Percentiles rank a stretch among this genome's conserved stretches.
Conservation (phyloP, 805 yeast genomes). For the Kodamaea jinghongensis region DNA sequence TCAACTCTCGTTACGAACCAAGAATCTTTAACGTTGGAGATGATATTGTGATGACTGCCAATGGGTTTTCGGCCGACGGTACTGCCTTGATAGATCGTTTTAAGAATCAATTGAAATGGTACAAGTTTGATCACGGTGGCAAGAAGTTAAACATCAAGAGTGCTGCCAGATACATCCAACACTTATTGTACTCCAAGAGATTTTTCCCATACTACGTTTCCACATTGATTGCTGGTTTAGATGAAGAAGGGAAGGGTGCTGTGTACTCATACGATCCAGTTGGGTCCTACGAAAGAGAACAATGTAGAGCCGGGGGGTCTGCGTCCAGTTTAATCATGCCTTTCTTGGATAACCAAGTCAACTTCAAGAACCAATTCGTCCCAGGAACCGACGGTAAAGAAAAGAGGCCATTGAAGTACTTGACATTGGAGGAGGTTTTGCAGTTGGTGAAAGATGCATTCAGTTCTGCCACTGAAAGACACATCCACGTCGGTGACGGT, state of each 20-base stretch:
- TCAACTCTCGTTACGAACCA: conserved; percentile 89
- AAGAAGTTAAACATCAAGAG: conserved; percentile 64
- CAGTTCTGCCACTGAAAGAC: conserved; percentile 95
- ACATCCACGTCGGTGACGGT: conserved; percentile 97
- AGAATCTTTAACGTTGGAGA: conserved; percentile 89
- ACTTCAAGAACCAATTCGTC: conserved; percentile 83
- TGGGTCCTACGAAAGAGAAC: conserved; percentile 96
- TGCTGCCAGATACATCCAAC: conserved; percentile 90
- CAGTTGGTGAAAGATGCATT: conserved; percentile 90
- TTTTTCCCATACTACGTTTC: conserved; percentile 96
- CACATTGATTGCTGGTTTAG: conserved; percentile 92
- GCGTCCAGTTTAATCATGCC: conserved; percentile 97
- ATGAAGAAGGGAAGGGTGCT: conserved; percentile 88
- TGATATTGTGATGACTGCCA: conserved; percentile 81
- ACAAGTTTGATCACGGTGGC: conserved; percentile 79
- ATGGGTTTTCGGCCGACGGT: conserved; percentile 96
- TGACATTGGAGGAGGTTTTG: conserved; percentile 81
- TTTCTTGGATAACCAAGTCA: conserved; percentile 94
- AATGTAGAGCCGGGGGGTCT: conserved; percentile 97
- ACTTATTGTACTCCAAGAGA: conserved; percentile 85
- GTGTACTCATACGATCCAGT: conserved; percentile 97
- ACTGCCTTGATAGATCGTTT: conserved; percentile 77
- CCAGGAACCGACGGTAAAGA: conserved; percentile 71
- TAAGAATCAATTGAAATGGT: conserved; percentile 76
- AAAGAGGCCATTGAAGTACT: conserved; percentile 58